Evolutionary conservation across 129 eudicot genomes (phyloP).

Genomic region (Oenanthe sinensis): DNA sequence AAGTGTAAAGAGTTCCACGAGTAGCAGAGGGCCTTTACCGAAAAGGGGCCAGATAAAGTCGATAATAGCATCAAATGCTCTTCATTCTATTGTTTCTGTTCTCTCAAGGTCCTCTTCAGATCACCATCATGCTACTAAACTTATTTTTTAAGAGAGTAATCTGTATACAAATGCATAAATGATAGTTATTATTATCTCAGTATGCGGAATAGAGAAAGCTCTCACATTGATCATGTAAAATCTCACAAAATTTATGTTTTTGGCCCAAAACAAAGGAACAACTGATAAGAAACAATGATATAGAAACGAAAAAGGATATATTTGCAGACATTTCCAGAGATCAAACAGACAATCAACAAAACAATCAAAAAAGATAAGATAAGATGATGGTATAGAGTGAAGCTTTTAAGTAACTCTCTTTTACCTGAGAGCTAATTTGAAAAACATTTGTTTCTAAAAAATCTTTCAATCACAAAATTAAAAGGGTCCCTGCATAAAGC

Average conservation of each 20-base stretch:
- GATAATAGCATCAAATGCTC: conserved; percentile 46
- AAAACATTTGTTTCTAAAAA: too few relatives aligned
- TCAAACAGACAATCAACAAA: too few relatives aligned
- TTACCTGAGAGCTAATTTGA: too few relatives aligned
- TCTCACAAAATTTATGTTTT: not conserved
- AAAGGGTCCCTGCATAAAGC: too few relatives aligned
- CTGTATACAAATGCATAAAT: not conserved
- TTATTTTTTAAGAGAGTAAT: not conserved
- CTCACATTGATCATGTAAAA: not conserved
- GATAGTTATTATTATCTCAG: not conserved
- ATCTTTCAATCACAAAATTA: too few relatives aligned
- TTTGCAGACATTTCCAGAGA: too few relatives aligned
- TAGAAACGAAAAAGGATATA: too few relatives aligned
- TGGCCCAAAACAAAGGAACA: too few relatives aligned
- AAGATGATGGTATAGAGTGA: too few relatives aligned
- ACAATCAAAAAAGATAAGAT: too few relatives aligned
- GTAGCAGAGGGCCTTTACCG: conserved; percentile 34
- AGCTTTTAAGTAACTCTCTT: too few relatives aligned
- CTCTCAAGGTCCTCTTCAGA: conserved; percentile 23
- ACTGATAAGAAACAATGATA: too few relatives aligned
- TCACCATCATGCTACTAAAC: conserved; percentile 9
- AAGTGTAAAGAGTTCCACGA: conserved; percentile 10
- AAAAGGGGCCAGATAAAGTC: conserved; percentile 56
- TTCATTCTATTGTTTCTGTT: conserved; percentile 37
- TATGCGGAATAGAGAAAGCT: not conserved